Evolutionary conservation across 2,329 filamentous ascomycete genomes (phyloP), one percentile per base, ranked within the genome.

Genomic region (Alternaria longipes): DNA sequence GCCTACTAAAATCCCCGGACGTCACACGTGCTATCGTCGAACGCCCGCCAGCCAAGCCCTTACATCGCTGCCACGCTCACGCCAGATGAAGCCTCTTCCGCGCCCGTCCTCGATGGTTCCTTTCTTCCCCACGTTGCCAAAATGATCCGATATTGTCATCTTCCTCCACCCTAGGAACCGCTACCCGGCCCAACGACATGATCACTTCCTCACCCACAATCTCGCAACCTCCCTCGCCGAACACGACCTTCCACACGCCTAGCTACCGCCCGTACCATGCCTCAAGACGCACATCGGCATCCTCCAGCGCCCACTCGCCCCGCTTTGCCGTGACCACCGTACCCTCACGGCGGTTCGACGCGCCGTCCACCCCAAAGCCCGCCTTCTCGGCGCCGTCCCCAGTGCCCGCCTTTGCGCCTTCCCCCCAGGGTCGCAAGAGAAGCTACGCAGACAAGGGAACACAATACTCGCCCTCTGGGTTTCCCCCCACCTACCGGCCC

Each of bases 381-480:
- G 47, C 68, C 41, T 60, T 62, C 18, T 51, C 70, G 18, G 64
- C 69, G 22, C 71, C 71, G 24, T 72, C 74, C 41, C 72, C 73
- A n/a, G 65, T 67, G 16, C 45, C 70, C 3, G 51, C 64, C 16
- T 68, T 69, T 51, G 51, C 68, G 22, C 60, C 61, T 16, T 77
- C 74, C 40, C 74, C 74, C 2, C 72, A 72, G 59, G 51, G 61
- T 45, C 66, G 60, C 63, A 75, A 71, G 66, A 74, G 74, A 46
- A 69, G 74, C 62, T 83, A 82, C 75, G 79, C 80, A 59, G 83
- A 86, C 79, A 80, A 80, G 34, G 81, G 78, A 60, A 87, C 85
- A 36, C 85, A 87, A 73, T 87, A 86, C 73, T 84, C 84, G 44
- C 84, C 84, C 45, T 79, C 82, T 58, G 80, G 79, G 60, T 79